phyloP scores from a whole-genome alignment of 2,329 filamentous ascomycete genomes.

The Ophiostoma australiae region DNA sequence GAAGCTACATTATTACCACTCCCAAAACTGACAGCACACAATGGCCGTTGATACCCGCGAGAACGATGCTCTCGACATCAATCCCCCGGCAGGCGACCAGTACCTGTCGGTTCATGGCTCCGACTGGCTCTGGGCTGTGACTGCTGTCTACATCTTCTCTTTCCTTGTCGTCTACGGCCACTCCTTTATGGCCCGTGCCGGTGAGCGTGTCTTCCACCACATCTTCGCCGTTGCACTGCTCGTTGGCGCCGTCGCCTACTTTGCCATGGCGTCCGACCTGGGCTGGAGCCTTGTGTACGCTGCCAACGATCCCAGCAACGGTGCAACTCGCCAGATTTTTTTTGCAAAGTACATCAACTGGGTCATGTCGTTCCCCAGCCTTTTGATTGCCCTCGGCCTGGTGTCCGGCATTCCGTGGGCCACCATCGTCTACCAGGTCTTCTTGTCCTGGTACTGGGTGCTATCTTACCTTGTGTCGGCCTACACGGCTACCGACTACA shows the following conservation, averaged over 20 bases:
- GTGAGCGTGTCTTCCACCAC: conserved; percentile 54
- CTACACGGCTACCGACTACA: conserved; percentile 47
- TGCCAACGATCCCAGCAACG: conserved; percentile 34
- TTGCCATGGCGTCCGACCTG: conserved; percentile 48
- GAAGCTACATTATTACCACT: not conserved
- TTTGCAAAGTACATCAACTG: conserved; percentile 54
- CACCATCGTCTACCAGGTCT: conserved; percentile 48
- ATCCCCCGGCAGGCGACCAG: conserved; percentile 42
- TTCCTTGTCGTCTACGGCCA: conserved; percentile 42
- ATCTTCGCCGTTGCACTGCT: conserved; percentile 48
- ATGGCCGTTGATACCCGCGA: conserved; percentile 35
- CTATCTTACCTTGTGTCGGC: conserved; percentile 47
- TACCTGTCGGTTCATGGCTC: conserved; percentile 44
- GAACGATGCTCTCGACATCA: conserved; percentile 46
- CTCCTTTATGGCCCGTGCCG: conserved; percentile 41
- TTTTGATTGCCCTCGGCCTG: conserved; percentile 45
- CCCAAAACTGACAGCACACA: conserved; percentile 14
- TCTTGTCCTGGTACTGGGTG: conserved; percentile 49
- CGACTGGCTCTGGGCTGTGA: conserved; percentile 53
- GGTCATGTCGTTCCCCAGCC: conserved; percentile 46
- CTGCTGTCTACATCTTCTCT: conserved; percentile 44
- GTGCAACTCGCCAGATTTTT: conserved; percentile 46
- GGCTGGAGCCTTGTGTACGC: conserved; percentile 40
- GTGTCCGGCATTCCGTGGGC: conserved; percentile 51
- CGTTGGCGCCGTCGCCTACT: conserved; percentile 49